Evolutionary conservation across 257 asterid genomes (phyloP).

Genomic region (Solanum commersonii): DNA sequence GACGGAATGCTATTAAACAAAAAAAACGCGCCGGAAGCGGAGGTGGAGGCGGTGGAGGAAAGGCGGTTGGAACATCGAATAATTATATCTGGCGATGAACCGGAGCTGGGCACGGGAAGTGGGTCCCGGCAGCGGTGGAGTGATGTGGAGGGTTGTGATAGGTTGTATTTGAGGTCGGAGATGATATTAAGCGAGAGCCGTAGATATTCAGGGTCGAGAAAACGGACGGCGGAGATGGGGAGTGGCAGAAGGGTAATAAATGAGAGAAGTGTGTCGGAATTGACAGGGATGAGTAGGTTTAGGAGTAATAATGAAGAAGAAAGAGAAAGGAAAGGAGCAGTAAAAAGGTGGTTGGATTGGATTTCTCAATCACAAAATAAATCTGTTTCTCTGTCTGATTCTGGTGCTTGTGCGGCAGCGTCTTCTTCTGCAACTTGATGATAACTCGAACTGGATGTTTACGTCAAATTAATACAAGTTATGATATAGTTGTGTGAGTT

Average conservation of each 20-base stretch:
- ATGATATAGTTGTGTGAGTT: neutral
- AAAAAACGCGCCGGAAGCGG: slow-evolving; percentile 44
- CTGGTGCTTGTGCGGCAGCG: neutral
- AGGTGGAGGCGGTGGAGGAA: slow-evolving; percentile 17
- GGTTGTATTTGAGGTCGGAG: slow-evolving; percentile 33
- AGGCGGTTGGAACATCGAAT: slow-evolving; percentile 71
- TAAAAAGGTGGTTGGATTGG: slow-evolving; percentile 77
- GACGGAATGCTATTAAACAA: slow-evolving; percentile 8
- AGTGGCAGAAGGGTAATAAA: slow-evolving; percentile 46
- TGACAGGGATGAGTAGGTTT: slow-evolving; percentile 73
- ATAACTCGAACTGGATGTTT: neutral
- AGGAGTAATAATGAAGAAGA: slow-evolving; percentile 31
- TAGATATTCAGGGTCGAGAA: slow-evolving; percentile 8
- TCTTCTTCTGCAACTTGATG: neutral
- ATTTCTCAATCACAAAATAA: slow-evolving; percentile 46
- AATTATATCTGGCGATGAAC: slow-evolving; percentile 29
- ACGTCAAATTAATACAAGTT: neutral
- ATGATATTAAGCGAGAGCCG: slow-evolving; percentile 24
- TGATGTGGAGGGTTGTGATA: slow-evolving; percentile 54
- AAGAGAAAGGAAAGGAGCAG: slow-evolving; percentile 27
- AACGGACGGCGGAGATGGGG: neutral
- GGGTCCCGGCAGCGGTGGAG: slow-evolving; percentile 48
- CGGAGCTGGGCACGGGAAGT: neutral
- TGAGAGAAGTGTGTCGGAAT: slow-evolving; percentile 80
- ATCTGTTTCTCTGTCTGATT: neutral